These are phyloP conservation scores for Salix brachista DNA, from an alignment of 345 rosid species.

Conservation along the genomic window DNA sequence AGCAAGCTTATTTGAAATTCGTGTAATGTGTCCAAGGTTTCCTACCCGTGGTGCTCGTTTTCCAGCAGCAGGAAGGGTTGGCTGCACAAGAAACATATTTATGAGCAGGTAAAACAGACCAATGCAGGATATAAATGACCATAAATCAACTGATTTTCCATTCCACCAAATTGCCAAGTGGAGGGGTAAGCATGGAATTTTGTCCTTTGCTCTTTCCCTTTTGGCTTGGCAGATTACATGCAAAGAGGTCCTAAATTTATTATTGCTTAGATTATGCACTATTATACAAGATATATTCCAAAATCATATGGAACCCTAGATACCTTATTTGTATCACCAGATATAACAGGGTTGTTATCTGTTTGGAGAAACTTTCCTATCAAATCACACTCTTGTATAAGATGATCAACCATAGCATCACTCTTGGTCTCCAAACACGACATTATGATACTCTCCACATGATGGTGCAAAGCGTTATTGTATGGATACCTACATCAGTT, in stretches of 20 bases:
- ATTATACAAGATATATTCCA: background rate
- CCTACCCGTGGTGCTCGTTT: constrained; percentile 77
- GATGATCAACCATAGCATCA: constrained; percentile 55
- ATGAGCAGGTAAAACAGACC: background rate
- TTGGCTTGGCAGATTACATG: background rate
- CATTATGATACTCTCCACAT: constrained; percentile 76
- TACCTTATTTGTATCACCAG: constrained; percentile 54
- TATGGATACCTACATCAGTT: constrained; percentile 74
- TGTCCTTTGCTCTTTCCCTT: background rate
- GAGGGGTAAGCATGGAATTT: background rate
- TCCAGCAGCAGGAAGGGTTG: constrained; percentile 66
- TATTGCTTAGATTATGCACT: background rate
- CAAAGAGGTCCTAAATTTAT: background rate
- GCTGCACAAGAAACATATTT: constrained; percentile 42
- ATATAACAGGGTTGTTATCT: constrained; percentile 61
- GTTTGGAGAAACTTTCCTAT: constrained; percentile 67
- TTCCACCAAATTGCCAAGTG: background rate
- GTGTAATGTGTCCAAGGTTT: constrained; percentile 82
- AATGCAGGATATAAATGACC: background rate
- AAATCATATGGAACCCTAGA: background rate
- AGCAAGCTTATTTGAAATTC: constrained; percentile 76
- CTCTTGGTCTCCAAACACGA: constrained; percentile 84
- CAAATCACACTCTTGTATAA: constrained; percentile 76
- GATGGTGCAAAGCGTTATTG: constrained; percentile 95
- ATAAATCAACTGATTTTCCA: background rate